Evolutionary conservation across 2,329 filamentous ascomycete species (phyloP), one percentile per base, ranked within the genome.

Genomic region (Rachicladosporium sp.): DNA sequence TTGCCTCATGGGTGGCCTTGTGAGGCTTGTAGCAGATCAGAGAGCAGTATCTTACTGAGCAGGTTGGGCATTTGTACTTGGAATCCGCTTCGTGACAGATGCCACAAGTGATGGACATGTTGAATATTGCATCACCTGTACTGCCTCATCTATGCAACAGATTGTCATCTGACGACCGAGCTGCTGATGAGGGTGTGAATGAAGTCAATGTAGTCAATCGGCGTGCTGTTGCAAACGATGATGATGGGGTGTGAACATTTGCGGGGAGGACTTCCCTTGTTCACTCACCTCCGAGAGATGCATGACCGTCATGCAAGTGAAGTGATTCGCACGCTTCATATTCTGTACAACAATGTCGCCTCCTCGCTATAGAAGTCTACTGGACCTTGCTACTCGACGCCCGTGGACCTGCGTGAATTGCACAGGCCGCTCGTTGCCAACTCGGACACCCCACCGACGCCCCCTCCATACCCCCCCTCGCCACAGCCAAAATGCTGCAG

Each of bases 31-130:
- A 63, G 50, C 61, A 64, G 31, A 47, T 42, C 12, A 63, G 47
- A 4, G 60, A 64, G 49, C 60, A 64, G 46, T 69, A 70, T 52
- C 60, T 63, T 27, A 66, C 45, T 43, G 60, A 52, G 48, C 67
- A 69, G 12, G 60, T 58, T n/a, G 65, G 64, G 47, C 67, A 70
- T 55, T 66, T 68, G 59, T 70, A 70, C 50, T 69, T 70, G 35
- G 63, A 64, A n/a, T 60, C 58, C 35, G 56, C 50, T 13, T 52
- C 51, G 31, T 59, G 50, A 52, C 67, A 70, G n/a, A 70, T 56
- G 33, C 60, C 61, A 43, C 67, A 70, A 9, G 55, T 44, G 6
- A 55, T 52, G 10, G 53, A 42, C 63, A 66, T 61, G 4, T 33
- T 40, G 39, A 38, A 35, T 40, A 12, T n/a, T 33, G 39, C 46